Evolutionary conservation across 2,329 filamentous ascomycete species (phyloP).

Genomic region (Calonectria honghensis): DNA sequence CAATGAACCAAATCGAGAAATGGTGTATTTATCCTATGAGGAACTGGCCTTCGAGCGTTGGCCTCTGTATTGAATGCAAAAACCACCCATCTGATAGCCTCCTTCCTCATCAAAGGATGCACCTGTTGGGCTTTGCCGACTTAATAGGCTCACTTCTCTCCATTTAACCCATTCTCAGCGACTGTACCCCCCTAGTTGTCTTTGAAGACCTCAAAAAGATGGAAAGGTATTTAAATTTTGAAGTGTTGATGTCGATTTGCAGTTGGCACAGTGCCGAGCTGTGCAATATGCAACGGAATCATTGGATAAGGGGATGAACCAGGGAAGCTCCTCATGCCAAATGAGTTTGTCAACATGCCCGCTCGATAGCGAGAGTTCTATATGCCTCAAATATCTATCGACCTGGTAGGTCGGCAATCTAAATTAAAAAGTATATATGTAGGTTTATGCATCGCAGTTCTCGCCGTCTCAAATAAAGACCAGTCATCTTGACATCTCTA

Average conservation of each 20-base stretch:
- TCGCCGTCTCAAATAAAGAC: neutral
- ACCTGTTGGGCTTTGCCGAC: too few relatives aligned
- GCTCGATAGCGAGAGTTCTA: slow-evolving; percentile 29
- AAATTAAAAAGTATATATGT: too few relatives aligned
- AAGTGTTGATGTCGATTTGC: slow-evolving; percentile 17
- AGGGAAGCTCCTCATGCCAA: neutral
- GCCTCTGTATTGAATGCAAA: too few relatives aligned
- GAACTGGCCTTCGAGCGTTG: too few relatives aligned
- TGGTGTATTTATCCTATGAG: too few relatives aligned
- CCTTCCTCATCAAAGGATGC: too few relatives aligned
- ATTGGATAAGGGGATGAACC: slow-evolving; percentile 12
- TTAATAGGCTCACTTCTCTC: neutral
- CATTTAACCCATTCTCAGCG: neutral
- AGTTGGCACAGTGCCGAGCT: slow-evolving; percentile 5
- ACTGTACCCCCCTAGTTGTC: neutral
- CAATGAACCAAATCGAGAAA: too few relatives aligned
- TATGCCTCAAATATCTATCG: too few relatives aligned
- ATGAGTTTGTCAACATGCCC: neutral
- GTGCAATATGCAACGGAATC: slow-evolving; percentile 22
- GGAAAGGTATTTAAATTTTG: slow-evolving; percentile 5
- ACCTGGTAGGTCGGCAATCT: too few relatives aligned
- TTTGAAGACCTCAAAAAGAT: neutral
- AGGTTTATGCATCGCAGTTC: neutral
- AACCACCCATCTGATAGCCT: too few relatives aligned
- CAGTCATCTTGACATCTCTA: neutral